Evolutionary conservation across 306 rosid species (phyloP), one percentile per base, ranked within the genome.

Genomic region (Bauhinia variegata): DNA sequence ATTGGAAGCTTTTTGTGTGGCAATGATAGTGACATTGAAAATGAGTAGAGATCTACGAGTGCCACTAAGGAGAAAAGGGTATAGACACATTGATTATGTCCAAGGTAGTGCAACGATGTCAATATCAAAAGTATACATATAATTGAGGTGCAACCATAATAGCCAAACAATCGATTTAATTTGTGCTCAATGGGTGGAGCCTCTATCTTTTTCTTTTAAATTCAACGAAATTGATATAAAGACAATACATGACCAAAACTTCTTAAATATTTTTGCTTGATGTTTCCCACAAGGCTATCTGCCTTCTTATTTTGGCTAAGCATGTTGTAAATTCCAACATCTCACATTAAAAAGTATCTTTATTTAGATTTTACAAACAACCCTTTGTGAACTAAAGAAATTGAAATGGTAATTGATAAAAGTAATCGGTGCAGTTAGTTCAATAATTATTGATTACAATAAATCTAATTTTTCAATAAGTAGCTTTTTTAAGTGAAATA

Each of bases 1-100:
- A 36, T 36, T 36, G 8, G 41, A 36, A 36, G 41, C 9, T 36
- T 8, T 8, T 8, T 36, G 9, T 8, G 9, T 36, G 4, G 8
- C 14, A 47, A 59, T 34, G 16, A 48, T 51, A 41, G 51, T 23
- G 54, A 10, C 62, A 49, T 60, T 38, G 47, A 52, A 51, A 71
- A 43, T 60, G 43, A 61, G n/a, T n/a, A n/a, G n/a, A n/a, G n/a
- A 15, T 60, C 39, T 69, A 58, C 66, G 65, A 58, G 50, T 70
- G 60, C 60, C 75, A 49, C 75, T 48, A 48, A 36, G 31, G 14
- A 31, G 31, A 23, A 37, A n/a, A n/a, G n/a, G n/a, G n/a, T 58
- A 70, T 23, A 23, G 67, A 56, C 63, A 71, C 60, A 51, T 37
- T 50, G 69, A 71, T 71, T 18, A 28, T 60, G 54, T 71, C 8